Evolutionary conservation across 345 rosid species (phyloP).

Genomic region (Dipteronia dyeriana): DNA sequence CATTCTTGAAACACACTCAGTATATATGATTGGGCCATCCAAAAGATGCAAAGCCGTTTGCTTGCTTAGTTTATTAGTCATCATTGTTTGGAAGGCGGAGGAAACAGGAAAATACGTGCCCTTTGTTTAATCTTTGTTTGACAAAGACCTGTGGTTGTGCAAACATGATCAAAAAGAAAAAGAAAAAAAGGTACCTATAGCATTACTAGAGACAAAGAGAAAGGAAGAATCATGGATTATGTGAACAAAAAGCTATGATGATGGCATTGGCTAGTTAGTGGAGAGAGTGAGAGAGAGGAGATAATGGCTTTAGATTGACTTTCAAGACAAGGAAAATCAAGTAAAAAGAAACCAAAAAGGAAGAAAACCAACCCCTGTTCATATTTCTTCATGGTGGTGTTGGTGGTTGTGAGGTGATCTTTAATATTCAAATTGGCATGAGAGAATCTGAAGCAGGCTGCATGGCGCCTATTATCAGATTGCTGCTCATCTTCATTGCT

Average conservation of each 20-base stretch:
- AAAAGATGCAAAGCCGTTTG: slow-evolving; percentile 8
- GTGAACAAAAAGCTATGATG: slow-evolving; percentile 16
- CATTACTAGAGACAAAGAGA: background rate
- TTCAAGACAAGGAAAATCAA: slow-evolving; percentile 22
- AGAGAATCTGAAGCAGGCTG: background rate
- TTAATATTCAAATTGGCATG: background rate
- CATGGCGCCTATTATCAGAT: slow-evolving; percentile 9
- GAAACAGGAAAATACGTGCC: background rate
- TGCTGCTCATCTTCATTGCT: slow-evolving; percentile 15
- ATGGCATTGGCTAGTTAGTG: background rate
- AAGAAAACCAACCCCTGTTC: background rate
- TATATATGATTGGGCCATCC: background rate
- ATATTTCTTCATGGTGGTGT: background rate
- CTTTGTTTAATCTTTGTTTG: slow-evolving; percentile 2
- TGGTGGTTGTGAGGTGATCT: background rate
- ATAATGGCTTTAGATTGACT: slow-evolving; percentile 14
- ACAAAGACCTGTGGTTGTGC: background rate
- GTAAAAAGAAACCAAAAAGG: background rate
- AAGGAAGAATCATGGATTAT: background rate
- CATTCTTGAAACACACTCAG: slow-evolving; percentile 20
- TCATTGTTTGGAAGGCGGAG: slow-evolving; percentile 18
- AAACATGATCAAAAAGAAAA: background rate
- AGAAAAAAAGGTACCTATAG: too few species aligned
- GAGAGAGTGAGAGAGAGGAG: background rate
- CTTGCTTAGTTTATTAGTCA: slow-evolving; percentile 14